Conservation (phyloP, 2,329 filamentous ascomycete genomes). For the Phialophora macrospora region DNA sequence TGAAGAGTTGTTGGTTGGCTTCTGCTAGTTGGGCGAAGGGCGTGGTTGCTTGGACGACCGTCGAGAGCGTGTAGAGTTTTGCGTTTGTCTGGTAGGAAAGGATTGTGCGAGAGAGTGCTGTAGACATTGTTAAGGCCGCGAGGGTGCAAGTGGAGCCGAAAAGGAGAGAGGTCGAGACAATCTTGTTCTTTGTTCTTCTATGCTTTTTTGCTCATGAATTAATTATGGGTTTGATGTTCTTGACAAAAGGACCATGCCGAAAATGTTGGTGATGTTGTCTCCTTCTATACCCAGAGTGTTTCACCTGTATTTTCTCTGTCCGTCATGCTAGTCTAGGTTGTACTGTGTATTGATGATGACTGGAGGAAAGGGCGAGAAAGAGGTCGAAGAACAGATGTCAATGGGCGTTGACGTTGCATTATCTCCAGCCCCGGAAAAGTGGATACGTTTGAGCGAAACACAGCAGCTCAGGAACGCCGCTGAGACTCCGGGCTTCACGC, state of each 20-base stretch:
- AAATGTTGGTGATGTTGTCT: not conserved
- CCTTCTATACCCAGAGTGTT: not conserved
- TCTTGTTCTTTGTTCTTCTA: not conserved
- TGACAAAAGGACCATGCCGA: not conserved
- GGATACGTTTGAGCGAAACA: not conserved
- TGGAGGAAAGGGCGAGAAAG: not conserved
- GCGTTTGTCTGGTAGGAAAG: slow-evolving; percentile 32
- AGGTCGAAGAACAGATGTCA: slow-evolving; percentile 4
- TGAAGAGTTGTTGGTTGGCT: slow-evolving; percentile 62
- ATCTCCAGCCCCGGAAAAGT: not conserved
- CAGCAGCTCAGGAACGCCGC: not conserved
- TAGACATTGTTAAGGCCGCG: slow-evolving; percentile 25
- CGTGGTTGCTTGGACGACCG: slow-evolving; percentile 50
- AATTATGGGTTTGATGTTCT: not conserved
- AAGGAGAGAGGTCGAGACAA: not conserved
- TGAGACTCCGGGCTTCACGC: not conserved
- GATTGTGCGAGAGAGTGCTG: slow-evolving; percentile 20
- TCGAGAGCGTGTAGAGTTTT: slow-evolving; percentile 32
- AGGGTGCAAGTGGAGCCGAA: too few relatives aligned
- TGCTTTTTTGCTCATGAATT: not conserved
- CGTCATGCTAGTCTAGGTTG: too few relatives aligned
- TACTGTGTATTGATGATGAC: slow-evolving; percentile 1
- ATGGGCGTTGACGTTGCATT: slow-evolving; percentile 10
- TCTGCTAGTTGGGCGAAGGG: slow-evolving; percentile 58
- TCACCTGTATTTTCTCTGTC: not conserved